These are phyloP conservation scores for Boechera retrofracta DNA, from an alignment of 345 rosid genomes.

Conservation along the genomic window DNA sequence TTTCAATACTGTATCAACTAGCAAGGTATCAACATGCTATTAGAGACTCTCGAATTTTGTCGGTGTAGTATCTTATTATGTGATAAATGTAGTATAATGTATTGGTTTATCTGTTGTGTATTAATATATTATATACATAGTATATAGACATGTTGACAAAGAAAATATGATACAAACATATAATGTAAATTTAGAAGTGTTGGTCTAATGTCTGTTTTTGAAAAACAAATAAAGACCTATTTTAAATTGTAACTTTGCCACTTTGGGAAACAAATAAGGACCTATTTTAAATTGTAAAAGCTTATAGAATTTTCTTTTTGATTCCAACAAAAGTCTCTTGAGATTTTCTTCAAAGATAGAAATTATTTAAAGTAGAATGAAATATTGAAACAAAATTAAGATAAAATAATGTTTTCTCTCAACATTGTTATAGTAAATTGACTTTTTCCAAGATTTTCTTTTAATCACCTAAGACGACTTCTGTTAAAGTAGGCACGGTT, in stretches of 20 bases:
- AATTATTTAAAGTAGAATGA: not conserved
- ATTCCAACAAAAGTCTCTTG: not conserved
- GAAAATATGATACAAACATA: not conserved
- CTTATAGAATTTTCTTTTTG: not conserved
- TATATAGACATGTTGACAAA: not conserved
- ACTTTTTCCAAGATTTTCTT: not conserved
- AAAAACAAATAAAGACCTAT: not conserved
- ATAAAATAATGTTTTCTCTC: not conserved
- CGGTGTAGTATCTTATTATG: slow-evolving; percentile 9
- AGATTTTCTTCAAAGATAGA: not conserved
- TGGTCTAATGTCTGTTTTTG: not conserved
- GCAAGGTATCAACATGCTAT: not conserved
- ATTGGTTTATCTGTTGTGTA: not conserved
- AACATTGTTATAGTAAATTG: not conserved
- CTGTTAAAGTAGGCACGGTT: not conserved
- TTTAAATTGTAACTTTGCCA: not conserved
- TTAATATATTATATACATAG: not conserved
- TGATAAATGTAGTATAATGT: not conserved
- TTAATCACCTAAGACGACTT: not conserved
- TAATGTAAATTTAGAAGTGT: not conserved
- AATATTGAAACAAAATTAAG: not conserved
- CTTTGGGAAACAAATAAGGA: no score
- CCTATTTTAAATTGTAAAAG: not conserved
- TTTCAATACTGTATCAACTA: not conserved
- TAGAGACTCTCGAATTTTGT: not conserved